phyloP scores from a whole-genome alignment of 2,329 filamentous ascomycete genomes.

The Aureobasidium sp. region DNA sequence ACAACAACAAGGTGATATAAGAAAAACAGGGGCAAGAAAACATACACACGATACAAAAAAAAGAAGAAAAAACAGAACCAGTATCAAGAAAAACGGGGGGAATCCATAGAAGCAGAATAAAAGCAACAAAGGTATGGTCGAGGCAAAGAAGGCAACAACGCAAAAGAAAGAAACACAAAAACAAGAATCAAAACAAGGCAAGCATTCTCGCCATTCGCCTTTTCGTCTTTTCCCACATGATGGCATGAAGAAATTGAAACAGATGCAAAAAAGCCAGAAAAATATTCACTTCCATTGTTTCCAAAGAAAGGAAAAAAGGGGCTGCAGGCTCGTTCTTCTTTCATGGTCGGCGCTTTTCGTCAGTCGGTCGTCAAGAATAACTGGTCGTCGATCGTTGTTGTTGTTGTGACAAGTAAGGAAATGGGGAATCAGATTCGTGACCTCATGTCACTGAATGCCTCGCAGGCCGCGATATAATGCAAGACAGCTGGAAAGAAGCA shows the following conservation, averaged over 20 bases:
- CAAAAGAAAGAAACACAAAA: background rate
- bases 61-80: background rate
- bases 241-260: background rate
- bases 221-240: background rate
- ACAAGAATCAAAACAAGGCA: background rate
- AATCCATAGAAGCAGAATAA: constrained; percentile 6
- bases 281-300: background rate
- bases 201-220: background rate
- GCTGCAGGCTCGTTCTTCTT: background rate
- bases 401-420: background rate
- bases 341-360: background rate
- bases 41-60: too few relatives aligned
- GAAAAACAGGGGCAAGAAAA: background rate
- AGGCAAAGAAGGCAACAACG: too few relatives aligned
- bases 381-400: background rate
- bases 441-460: background rate
- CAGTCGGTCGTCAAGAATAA: background rate
- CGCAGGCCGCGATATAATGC: background rate
- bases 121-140: background rate
- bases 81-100: background rate
- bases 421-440: background rate
- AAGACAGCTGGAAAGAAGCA: background rate
- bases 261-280: background rate
- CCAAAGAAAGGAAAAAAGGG: background rate
- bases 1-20: too few relatives aligned